Conservation (phyloP, 83 land plant species). For the Picea mariana region DNA sequence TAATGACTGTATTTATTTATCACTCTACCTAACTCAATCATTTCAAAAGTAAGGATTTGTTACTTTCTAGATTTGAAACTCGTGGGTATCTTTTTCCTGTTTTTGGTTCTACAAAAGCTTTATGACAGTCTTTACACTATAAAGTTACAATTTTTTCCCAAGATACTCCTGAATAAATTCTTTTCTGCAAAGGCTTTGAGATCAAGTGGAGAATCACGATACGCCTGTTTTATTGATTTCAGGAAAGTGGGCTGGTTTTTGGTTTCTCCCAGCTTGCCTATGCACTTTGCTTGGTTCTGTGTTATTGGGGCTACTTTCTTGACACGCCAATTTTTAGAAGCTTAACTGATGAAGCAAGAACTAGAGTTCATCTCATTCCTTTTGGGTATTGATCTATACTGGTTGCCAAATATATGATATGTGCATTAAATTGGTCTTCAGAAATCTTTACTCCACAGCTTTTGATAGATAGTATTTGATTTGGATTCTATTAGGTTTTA, state of each 20-base stretch:
- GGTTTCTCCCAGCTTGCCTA: conserved; percentile 83
- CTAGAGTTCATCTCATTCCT: conserved; percentile 46
- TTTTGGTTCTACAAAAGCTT: conserved; percentile 5
- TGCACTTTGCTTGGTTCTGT: conserved; percentile 75
- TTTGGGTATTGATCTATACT: conserved; percentile 57
- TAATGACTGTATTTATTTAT: neutral
- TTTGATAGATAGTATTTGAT: neutral
- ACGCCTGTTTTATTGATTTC: conserved; percentile 25
- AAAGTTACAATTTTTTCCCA: neutral
- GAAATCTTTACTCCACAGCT: neutral
- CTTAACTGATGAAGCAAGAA: conserved; percentile 12
- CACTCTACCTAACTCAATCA: neutral
- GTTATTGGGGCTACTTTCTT: conserved; percentile 93
- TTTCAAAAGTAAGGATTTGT: neutral
- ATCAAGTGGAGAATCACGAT: neutral
- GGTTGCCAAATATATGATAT: conserved; percentile 2
- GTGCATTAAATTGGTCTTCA: neutral
- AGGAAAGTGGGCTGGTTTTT: conserved; percentile 86
- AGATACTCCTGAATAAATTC: neutral
- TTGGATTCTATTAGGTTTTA: neutral
- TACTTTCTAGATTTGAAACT: neutral
- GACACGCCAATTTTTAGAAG: conserved; percentile 23
- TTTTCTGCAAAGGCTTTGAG: no score
- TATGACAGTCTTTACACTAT: neutral
- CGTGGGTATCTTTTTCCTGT: conserved; percentile 16